These are phyloP conservation scores for Beauveria asiatica DNA, from an alignment of 2,329 filamentous ascomycete genomes.

Conservation along the genomic window DNA sequence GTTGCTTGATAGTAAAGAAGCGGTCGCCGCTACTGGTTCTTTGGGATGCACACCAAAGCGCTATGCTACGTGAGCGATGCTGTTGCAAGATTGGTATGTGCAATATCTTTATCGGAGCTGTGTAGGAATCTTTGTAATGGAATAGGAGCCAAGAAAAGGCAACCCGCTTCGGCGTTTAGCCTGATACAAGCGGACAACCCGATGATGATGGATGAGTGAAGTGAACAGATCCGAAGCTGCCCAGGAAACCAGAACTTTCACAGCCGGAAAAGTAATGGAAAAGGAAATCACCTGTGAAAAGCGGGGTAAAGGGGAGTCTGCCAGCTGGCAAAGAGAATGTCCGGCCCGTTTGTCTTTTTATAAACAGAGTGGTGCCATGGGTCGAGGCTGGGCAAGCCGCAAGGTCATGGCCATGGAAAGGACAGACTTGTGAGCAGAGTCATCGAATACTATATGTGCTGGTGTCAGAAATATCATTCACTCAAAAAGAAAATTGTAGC, in stretches of 20 bases:
- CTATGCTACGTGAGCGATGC: neutral
- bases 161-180: neutral
- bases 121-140: neutral
- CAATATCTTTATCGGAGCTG: too few relatives aligned
- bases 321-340: conserved; percentile 8
- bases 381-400: neutral
- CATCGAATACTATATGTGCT: neutral
- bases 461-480: neutral
- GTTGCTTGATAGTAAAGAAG: neutral
- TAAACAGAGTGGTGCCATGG: neutral
- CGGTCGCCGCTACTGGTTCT: neutral
- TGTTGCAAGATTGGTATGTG: too few relatives aligned
- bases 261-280: neutral
- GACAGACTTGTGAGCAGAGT: neutral
- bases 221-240: neutral
- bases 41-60: neutral
- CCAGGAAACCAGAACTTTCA: neutral
- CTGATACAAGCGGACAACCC: neutral
- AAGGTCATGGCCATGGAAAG: neutral
- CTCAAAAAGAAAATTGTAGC: neutral
- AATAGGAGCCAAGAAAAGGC: too few relatives aligned
- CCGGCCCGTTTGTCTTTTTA: neutral
- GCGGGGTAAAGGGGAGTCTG: conserved; percentile 4
- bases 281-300: neutral
- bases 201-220: neutral